Evolutionary conservation across 2,329 filamentous ascomycete genomes (phyloP).

Genomic region (Aspergillus nomiae): DNA sequence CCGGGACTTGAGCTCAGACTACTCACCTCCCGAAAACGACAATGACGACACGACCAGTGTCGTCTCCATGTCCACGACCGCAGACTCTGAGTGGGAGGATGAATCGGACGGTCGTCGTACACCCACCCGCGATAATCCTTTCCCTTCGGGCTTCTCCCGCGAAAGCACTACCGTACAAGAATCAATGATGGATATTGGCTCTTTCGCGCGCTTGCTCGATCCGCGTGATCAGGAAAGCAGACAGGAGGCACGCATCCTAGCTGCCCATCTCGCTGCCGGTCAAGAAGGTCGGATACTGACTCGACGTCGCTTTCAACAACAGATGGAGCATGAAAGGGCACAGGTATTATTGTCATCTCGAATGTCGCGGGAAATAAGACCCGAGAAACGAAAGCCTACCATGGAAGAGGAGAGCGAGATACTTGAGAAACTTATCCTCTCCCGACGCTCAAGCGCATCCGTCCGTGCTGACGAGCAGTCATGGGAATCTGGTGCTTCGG

Average conservation of each 20-base stretch:
- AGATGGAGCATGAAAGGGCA: slow-evolving; percentile 69
- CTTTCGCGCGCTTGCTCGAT: slow-evolving; percentile 79
- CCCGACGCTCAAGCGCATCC: slow-evolving; percentile 44
- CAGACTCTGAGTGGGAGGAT: slow-evolving; percentile 53
- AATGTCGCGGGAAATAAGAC: slow-evolving; percentile 29
- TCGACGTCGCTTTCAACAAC: slow-evolving; percentile 71
- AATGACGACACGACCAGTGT: slow-evolving; percentile 79
- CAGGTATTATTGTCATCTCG: slow-evolving; percentile 63
- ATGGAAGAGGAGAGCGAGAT: slow-evolving; percentile 59
- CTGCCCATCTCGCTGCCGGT: slow-evolving; percentile 71
- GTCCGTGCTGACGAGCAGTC: slow-evolving; percentile 33
- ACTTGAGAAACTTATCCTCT: slow-evolving; percentile 62
- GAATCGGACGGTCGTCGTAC: slow-evolving; percentile 61
- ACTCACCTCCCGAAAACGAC: slow-evolving; percentile 57
- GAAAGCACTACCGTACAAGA: slow-evolving; percentile 60
- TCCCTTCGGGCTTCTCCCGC: slow-evolving; percentile 48
- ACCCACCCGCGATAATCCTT: slow-evolving; percentile 70
- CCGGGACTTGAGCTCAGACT: slow-evolving; percentile 78
- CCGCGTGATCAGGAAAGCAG: slow-evolving; percentile 76
- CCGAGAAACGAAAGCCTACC: slow-evolving; percentile 37
- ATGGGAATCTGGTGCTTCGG: slow-evolving; percentile 72
- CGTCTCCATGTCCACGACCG: slow-evolving; percentile 64
- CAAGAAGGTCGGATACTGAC: slow-evolving; percentile 69
- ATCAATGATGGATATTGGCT: slow-evolving; percentile 63
- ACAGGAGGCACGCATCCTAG: slow-evolving; percentile 77